Evolutionary conservation across 2,329 filamentous ascomycete species (phyloP).

Genomic region (Boeremia exigua): DNA sequence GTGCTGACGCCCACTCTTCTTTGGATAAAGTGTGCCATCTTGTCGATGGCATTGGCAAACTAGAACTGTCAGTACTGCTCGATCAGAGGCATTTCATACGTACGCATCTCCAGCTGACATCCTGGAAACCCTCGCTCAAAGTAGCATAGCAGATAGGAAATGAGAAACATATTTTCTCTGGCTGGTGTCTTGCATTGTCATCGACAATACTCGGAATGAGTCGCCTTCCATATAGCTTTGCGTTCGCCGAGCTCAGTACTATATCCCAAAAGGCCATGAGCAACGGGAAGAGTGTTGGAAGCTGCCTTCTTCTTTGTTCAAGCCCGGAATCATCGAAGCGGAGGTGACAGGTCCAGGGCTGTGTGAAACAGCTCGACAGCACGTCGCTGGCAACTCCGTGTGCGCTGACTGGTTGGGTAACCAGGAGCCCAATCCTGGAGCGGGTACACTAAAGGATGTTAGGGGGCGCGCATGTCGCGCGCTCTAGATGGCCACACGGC

Average conservation of each 20-base stretch:
- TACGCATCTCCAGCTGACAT: slow-evolving; percentile 41
- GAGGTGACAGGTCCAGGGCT: not conserved
- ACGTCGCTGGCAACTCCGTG: slow-evolving; percentile 5
- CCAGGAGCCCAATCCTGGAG: not conserved
- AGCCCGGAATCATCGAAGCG: slow-evolving; percentile 14
- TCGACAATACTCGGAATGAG: slow-evolving; percentile 44
- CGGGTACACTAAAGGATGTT: not conserved
- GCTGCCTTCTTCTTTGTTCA: not conserved
- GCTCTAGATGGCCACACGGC: too few relatives aligned
- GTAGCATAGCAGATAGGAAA: slow-evolving; percentile 23
- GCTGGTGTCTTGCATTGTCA: slow-evolving; percentile 44
- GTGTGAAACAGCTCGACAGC: not conserved
- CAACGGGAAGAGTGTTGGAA: not conserved
- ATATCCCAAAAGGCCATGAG: slow-evolving; percentile 40
- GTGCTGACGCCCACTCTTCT: slow-evolving; percentile 38
- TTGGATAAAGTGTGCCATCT: slow-evolving; percentile 39
- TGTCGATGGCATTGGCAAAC: slow-evolving; percentile 43
- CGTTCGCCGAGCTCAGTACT: slow-evolving; percentile 28
- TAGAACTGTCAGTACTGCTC: slow-evolving; percentile 21
- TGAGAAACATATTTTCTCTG: slow-evolving; percentile 31
- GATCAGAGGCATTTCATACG: slow-evolving; percentile 29
- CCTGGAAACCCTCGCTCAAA: slow-evolving; percentile 34
- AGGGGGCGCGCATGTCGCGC: too few relatives aligned
- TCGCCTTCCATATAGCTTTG: slow-evolving; percentile 28
- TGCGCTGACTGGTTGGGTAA: not conserved